Evolutionary conservation across 2,329 filamentous ascomycete species (phyloP), one percentile per base, ranked within the genome.

Genomic region (Diplocarpon rosae): DNA sequence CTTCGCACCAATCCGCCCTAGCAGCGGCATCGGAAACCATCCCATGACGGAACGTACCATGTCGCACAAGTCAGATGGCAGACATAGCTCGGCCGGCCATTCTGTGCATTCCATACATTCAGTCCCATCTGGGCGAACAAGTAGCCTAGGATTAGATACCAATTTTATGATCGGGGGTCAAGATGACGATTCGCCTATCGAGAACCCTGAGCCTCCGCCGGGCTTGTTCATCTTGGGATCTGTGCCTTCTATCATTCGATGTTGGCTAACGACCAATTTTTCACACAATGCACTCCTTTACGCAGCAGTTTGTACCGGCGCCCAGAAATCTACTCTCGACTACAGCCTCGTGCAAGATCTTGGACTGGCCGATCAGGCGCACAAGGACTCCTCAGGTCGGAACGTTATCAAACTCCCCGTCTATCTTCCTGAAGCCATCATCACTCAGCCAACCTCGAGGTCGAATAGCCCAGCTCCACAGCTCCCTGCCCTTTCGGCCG

Each of bases 1-100:
- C 45, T 83, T 94, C 54, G 78, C 80, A 33, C 83, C 85, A 20
- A 70, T 79, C 38, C 75, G 90, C 41, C 88, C 86, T 16, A 77
- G 80, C 17, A 93, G 87, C 62, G 83, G 86, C 30, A 71, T 95
- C 57, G 82, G 83, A 45, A 79, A 79, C 31, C 79, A 85, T 60
- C 75, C 79, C 34, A 79, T 95, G 78, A 92, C 85, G 64, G 92
- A 98, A 65, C 80, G 92, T 13, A 85, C 88, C 1, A 75, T 87
- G 13, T 98, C 92, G 10, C 88, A 96, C 70, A 94, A 94, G 61
- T 96, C 92, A 0, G 90, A 98, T 61, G 92, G 92, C 30, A 76
- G 90, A 50, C 87, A 94, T 59, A 96, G 90, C 63, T 96, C 89
- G 8, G 80, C 87, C n/a, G 87, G 87, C 4, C 83, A 90, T 55